A percentile compares a stretch with the other conserved stretches of the same genome.
These are phyloP conservation scores for Fusarium pseudograminearum DNA, from an alignment of 2,329 filamentous ascomycete genomes.

Conservation along the genomic window DNA sequence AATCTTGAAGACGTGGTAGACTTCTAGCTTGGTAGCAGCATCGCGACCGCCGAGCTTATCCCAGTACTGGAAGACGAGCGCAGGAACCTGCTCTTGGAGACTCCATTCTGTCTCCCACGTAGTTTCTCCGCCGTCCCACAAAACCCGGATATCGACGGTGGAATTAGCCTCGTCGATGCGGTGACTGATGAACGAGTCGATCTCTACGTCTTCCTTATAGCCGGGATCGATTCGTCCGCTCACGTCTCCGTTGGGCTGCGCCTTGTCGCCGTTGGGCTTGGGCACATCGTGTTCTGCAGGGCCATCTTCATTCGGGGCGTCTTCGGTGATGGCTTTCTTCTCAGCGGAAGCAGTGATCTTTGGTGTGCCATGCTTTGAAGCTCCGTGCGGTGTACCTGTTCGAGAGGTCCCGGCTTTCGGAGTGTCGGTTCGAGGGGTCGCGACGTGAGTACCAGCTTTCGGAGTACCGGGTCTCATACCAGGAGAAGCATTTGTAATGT, in stretches of 20 bases:
- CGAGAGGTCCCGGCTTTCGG: neutral
- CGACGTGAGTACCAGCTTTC: slow-evolving; percentile 18
- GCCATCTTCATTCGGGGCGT: neutral
- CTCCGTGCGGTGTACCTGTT: slow-evolving; percentile 9
- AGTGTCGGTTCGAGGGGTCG: slow-evolving; percentile 17
- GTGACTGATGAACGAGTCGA: slow-evolving; percentile 40
- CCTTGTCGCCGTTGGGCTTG: slow-evolving; percentile 16
- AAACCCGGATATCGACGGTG: slow-evolving; percentile 44
- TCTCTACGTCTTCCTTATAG: slow-evolving; percentile 39
- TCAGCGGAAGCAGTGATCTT: slow-evolving; percentile 17
- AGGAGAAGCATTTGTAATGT: slow-evolving; percentile 26
- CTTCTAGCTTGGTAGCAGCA: slow-evolving; percentile 39
- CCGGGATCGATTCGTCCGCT: slow-evolving; percentile 7
- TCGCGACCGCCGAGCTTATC: slow-evolving; percentile 44
- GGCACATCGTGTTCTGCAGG: neutral
- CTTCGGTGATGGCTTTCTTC: slow-evolving; percentile 2
- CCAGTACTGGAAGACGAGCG: slow-evolving; percentile 47
- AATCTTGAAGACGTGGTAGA: slow-evolving; percentile 47
- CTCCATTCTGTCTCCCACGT: slow-evolving; percentile 48
- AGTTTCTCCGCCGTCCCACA: slow-evolving; percentile 43
- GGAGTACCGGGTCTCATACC: slow-evolving; percentile 20
- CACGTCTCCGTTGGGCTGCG: slow-evolving; percentile 24
- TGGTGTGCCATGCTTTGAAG: neutral
- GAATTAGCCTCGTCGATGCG: slow-evolving; percentile 41
- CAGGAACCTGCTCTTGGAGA: slow-evolving; percentile 44